Percentiles rank a stretch among this genome's conserved stretches.
Conservation (phyloP, 768 basidiomycete genomes). For the Trametes coccinea region DNA sequence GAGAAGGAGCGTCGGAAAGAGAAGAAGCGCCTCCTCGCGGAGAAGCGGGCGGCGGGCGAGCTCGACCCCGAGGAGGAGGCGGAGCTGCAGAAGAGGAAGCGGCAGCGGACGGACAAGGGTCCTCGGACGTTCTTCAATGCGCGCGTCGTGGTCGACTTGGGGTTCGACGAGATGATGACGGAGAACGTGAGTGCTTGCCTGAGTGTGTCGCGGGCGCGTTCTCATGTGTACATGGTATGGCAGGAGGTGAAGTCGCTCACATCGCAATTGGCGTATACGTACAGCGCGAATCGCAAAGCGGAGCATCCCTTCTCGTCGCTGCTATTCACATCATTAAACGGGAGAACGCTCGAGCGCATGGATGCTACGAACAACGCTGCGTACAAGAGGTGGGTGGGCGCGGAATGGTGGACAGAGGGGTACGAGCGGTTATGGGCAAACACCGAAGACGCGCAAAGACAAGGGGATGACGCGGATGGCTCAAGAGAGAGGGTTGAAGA, state of each 20-base stretch:
- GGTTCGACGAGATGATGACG: slow-evolving; percentile 90
- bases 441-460: neutral
- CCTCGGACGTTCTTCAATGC: slow-evolving; percentile 45
- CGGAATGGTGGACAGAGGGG: slow-evolving; percentile 81
- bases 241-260: slow-evolving; percentile 91
- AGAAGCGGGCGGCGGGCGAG: slow-evolving; percentile 67
- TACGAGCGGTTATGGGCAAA: slow-evolving; percentile 69
- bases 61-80: slow-evolving; percentile 41
- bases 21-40: slow-evolving; percentile 62
- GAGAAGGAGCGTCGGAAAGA: slow-evolving; percentile 79
- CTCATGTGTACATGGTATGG: neutral
- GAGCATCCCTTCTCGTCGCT: slow-evolving; percentile 67
- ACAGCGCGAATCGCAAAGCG: slow-evolving; percentile 82
- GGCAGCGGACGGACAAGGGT: slow-evolving; percentile 33
- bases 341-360: slow-evolving; percentile 63
- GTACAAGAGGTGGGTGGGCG: slow-evolving; percentile 77
- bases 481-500: neutral
- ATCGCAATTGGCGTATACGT: slow-evolving; percentile 89
- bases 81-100: slow-evolving; percentile 36
- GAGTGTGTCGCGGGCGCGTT: neutral
- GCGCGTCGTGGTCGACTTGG: slow-evolving; percentile 80
- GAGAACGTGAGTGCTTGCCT: slow-evolving; percentile 69
- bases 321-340: slow-evolving; percentile 79
- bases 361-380: slow-evolving; percentile 64
- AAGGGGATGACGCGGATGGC: neutral